A percentile compares a stretch with the other conserved stretches of the same genome.
Conservation (phyloP, 306 rosid species). For the Gastrolobium villosum region DNA sequence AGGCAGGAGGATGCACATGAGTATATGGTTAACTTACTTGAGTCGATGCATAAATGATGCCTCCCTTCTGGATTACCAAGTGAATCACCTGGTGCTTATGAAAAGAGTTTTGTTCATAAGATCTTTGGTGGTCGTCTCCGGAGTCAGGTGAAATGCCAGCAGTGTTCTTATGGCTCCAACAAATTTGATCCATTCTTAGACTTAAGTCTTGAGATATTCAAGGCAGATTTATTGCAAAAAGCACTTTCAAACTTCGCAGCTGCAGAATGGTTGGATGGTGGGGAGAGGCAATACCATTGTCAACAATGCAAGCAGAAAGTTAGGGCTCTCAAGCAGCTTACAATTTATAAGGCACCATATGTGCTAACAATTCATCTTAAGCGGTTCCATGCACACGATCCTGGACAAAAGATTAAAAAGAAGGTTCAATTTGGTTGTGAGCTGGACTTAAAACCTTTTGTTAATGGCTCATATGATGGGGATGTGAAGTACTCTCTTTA, state of each 20-base stretch:
- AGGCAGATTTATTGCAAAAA: conserved; percentile 86
- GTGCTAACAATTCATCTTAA: conserved; percentile 90
- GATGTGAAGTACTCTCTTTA: conserved; percentile 90
- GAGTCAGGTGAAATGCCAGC: conserved; percentile 96
- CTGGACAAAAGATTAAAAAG: conserved; percentile 85
- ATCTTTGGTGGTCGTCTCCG: conserved; percentile 95
- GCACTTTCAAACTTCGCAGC: conserved; percentile 89
- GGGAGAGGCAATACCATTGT: conserved; percentile 90
- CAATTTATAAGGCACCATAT: conserved; percentile 90
- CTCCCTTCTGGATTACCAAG: conserved; percentile 93
- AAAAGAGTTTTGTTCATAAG: conserved; percentile 95
- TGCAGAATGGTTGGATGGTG: conserved; percentile 91
- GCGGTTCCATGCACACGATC: conserved; percentile 83
- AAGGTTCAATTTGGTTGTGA: conserved; percentile 76
- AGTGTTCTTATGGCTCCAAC: conserved; percentile 87
- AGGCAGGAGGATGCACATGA: conserved; percentile 99
- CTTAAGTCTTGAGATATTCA: conserved; percentile 90
- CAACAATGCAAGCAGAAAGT: conserved; percentile 96
- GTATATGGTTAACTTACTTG: conserved; percentile 98
- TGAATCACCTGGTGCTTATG: conserved; percentile 95
- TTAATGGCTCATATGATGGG: conserved; percentile 85
- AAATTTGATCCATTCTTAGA: conserved; percentile 94
- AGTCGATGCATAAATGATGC: conserved; percentile 98
- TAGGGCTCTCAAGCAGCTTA: conserved; percentile 85
- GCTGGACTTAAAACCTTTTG: conserved; percentile 83